phyloP scores from a whole-genome alignment of 805 yeast species.

The Yarrowia divulgata region DNA sequence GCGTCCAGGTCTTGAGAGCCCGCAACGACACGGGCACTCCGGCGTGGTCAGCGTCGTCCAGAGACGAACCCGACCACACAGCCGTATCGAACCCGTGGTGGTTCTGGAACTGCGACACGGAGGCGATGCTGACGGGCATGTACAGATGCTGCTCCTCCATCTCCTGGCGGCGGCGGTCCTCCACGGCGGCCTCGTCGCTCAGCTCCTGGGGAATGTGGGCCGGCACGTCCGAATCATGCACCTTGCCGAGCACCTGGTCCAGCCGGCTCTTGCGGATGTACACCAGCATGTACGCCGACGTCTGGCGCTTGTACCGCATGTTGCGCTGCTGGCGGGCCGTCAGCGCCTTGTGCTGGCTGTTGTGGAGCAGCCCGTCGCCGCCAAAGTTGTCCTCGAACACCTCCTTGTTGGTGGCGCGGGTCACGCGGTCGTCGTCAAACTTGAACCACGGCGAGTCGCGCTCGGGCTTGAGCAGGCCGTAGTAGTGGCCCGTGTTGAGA shows the following conservation, averaged over 20 bases:
- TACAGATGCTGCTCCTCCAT: slow-evolving; percentile 75
- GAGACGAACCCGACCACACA: slow-evolving; percentile 59
- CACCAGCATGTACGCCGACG: slow-evolving; percentile 97
- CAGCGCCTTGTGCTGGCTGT: slow-evolving; percentile 28
- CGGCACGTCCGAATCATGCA: slow-evolving; percentile 66
- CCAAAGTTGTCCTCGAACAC: slow-evolving; percentile 95
- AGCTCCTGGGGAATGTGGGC: slow-evolving; percentile 70
- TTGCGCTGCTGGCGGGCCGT: slow-evolving; percentile 22
- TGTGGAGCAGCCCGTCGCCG: slow-evolving; percentile 62
- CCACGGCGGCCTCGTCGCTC: slow-evolving; percentile 65
- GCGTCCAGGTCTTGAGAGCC: slow-evolving; percentile 16
- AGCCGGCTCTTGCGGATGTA: slow-evolving; percentile 74
- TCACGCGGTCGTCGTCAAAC: slow-evolving; percentile 95
- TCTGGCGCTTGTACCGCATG: slow-evolving; percentile 69
- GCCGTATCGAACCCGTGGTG: slow-evolving; percentile 80
- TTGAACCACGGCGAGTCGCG: slow-evolving; percentile 77
- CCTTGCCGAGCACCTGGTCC: slow-evolving; percentile 65
- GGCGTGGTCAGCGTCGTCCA: slow-evolving; percentile 38
- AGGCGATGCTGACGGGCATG: slow-evolving; percentile 63
- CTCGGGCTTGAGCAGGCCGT: slow-evolving; percentile 88
- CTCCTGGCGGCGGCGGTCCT: slow-evolving; percentile 61
- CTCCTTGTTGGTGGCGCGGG: slow-evolving; percentile 81
- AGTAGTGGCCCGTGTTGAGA: slow-evolving; percentile 94
- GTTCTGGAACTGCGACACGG: slow-evolving; percentile 60
- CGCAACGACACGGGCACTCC: slow-evolving; percentile 33